A percentile compares a stretch with the other conserved stretches of the same genome.
Evolutionary conservation across 2,329 filamentous ascomycete species (phyloP).

Genomic region (Corinectria fuckeliana): DNA sequence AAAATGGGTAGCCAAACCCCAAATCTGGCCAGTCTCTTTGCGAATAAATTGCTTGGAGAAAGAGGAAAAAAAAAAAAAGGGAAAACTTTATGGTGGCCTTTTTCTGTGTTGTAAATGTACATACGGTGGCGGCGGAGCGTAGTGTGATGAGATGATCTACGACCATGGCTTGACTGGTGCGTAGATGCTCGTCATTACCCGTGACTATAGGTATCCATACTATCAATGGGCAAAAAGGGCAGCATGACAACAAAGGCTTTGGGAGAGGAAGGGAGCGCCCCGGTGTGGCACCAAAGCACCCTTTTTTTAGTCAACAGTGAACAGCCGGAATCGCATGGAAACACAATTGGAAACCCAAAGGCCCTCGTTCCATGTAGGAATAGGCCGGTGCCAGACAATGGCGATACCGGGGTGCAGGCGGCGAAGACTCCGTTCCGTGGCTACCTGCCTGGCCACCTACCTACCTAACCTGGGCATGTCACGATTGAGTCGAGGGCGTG

Average conservation of each 20-base stretch:
- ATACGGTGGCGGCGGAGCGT: background rate
- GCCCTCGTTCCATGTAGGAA: background rate
- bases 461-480: slow-evolving; percentile 13
- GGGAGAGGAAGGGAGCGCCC: slow-evolving; percentile 17
- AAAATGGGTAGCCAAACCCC: slow-evolving; percentile 1
- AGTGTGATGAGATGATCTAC: slow-evolving; percentile 29
- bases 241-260: slow-evolving; percentile 23
- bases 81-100: slow-evolving; percentile 1
- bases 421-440: slow-evolving; percentile 18
- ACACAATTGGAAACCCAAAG: slow-evolving; percentile 7
- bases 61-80: too few relatives aligned
- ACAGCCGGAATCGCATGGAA: slow-evolving; percentile 13
- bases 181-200: slow-evolving; percentile 26
- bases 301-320: background rate
- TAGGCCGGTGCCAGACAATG: slow-evolving; percentile 11
- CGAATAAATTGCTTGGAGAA: too few relatives aligned
- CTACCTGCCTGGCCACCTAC: background rate
- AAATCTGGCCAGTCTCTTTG: background rate
- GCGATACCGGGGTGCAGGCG: slow-evolving; percentile 17
- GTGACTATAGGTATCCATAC: slow-evolving; percentile 1
- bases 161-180: slow-evolving; percentile 23
- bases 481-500: slow-evolving; percentile 35
- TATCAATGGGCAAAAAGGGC: slow-evolving; percentile 19
- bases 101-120: background rate
- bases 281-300: slow-evolving; percentile 14